Evolutionary conservation across 352 stramenopile species (phyloP), one percentile per base, ranked within the genome.

Genomic region (Phytophthora constricta): DNA sequence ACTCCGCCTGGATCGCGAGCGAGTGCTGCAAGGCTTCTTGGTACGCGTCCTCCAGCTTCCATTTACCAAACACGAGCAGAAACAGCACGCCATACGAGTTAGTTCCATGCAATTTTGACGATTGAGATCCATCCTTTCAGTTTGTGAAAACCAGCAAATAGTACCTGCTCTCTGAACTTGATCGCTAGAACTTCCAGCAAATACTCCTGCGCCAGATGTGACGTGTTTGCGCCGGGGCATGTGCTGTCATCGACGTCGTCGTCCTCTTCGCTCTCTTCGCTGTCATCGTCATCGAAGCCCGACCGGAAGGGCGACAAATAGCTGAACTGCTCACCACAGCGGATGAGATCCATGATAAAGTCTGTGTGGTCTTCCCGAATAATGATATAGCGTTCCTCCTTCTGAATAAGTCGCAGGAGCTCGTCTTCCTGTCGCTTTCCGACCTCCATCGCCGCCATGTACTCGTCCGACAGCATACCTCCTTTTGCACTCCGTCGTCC

Each of bases 311-410:
- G 65, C 22, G 78, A 79, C 14, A 89, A 59, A 63, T 89, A 89
- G 71, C 77, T 90, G 60, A 93, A 90, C 66, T 91, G 83, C 59
- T 90, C 81, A 39, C 85, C 85, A 55, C 83, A 93, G 55, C 85
- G 83, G 27, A 93, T 91, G 46, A 93, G 51, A 65, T 93, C 79
- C 71, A 90, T 89, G 66, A 93, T 91, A 50, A 93, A 91, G 33
- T 91, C 81, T 27, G 80, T 83, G 68, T 93, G 85, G 50, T 91
- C 80, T 45, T 93, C 85, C 51, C 82, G 79, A 76, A 93, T 90
- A 79, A 93, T 89, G 71, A 93, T 91, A 75, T 86, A 93, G 56
- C 85, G 82, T 67, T 93, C 85, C 48, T 93, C 84, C 58, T 87
- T 91, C 59, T 90, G 82, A 52, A 90, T 87, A 65, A 93, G 70